A percentile compares a stretch with the other conserved stretches of the same genome.
Evolutionary conservation across 306 rosid genomes (phyloP).

Genomic region (Urtica urens): DNA sequence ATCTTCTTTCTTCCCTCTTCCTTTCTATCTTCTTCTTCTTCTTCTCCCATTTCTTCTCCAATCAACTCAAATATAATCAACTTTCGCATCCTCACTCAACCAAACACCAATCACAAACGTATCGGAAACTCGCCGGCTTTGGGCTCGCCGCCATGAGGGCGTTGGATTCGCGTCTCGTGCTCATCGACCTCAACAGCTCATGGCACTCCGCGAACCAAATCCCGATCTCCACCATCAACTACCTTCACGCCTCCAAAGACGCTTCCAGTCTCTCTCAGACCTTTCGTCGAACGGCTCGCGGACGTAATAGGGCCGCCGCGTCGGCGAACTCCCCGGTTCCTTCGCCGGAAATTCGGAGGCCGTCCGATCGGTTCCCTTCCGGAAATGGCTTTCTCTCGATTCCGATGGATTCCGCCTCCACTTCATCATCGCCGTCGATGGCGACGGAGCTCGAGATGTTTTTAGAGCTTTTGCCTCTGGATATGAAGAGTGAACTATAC

Average conservation of each 20-base stretch:
- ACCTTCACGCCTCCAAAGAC: constrained; percentile 28
- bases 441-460: constrained; percentile 53
- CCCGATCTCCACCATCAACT: constrained; percentile 37
- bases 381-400: constrained; percentile 28
- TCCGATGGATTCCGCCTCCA: constrained; percentile 20
- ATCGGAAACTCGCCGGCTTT: background rate
- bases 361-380: constrained; percentile 55
- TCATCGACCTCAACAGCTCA: constrained; percentile 56
- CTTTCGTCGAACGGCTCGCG: constrained; percentile 39
- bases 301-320: constrained; percentile 22
- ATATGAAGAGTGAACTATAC: constrained; percentile 51
- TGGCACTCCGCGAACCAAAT: constrained; percentile 42
- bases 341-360: constrained; percentile 65
- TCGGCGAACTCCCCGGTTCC: constrained; percentile 26
- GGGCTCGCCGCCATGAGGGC: constrained; percentile 39
- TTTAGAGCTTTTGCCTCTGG: constrained; percentile 54
- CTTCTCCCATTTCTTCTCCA: background rate
- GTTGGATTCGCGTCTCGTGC: constrained; percentile 48
- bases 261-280: constrained; percentile 36
- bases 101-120: background rate
- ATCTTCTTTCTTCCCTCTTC: constrained; percentile 36
- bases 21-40: constrained; percentile 2
- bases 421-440: constrained; percentile 19
- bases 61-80: background rate
- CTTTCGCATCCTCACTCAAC: background rate